These are phyloP conservation scores for Diaporthe velutina DNA, from an alignment of 2,329 filamentous ascomycete species.

Conservation along the genomic window DNA sequence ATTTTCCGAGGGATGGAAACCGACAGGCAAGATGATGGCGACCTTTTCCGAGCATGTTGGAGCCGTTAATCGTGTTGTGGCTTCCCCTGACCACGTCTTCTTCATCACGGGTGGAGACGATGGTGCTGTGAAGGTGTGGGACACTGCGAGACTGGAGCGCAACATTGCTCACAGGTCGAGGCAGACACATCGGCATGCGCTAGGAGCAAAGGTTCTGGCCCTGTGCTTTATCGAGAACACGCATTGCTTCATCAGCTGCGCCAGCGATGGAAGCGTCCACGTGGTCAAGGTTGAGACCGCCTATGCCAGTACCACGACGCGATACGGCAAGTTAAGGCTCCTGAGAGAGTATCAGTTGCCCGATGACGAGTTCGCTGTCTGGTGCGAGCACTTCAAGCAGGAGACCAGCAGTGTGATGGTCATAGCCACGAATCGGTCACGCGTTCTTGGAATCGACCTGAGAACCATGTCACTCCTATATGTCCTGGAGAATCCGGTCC, in stretches of 20 bases:
- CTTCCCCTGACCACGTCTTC: slow-evolving; percentile 92
- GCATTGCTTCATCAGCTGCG: slow-evolving; percentile 92
- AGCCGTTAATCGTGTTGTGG: slow-evolving; percentile 83
- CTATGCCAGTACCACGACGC: slow-evolving; percentile 63
- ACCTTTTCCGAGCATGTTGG: slow-evolving; percentile 90
- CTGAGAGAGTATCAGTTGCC: slow-evolving; percentile 86
- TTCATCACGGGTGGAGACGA: slow-evolving; percentile 96
- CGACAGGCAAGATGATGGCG: slow-evolving; percentile 85
- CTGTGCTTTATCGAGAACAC: slow-evolving; percentile 94
- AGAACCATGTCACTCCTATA: slow-evolving; percentile 88
- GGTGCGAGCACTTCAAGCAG: slow-evolving; percentile 91
- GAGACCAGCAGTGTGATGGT: slow-evolving; percentile 87
- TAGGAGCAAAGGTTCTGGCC: slow-evolving; percentile 80
- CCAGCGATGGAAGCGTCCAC: slow-evolving; percentile 89
- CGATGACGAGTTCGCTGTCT: slow-evolving; percentile 79
- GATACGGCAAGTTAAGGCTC: slow-evolving; percentile 83
- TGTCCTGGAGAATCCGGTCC: slow-evolving; percentile 85
- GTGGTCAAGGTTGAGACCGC: slow-evolving; percentile 82
- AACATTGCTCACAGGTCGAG: slow-evolving; percentile 91
- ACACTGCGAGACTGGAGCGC: slow-evolving; percentile 87
- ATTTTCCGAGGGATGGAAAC: slow-evolving; percentile 77
- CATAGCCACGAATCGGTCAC: slow-evolving; percentile 87
- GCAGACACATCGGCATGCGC: slow-evolving; percentile 83
- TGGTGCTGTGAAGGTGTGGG: slow-evolving; percentile 92
- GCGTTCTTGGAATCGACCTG: slow-evolving; percentile 86